Percentiles rank a stretch among this genome's conserved stretches.
These are phyloP conservation scores for Globisporangium emineosum DNA, from an alignment of 352 stramenopile genomes.

Conservation along the genomic window DNA sequence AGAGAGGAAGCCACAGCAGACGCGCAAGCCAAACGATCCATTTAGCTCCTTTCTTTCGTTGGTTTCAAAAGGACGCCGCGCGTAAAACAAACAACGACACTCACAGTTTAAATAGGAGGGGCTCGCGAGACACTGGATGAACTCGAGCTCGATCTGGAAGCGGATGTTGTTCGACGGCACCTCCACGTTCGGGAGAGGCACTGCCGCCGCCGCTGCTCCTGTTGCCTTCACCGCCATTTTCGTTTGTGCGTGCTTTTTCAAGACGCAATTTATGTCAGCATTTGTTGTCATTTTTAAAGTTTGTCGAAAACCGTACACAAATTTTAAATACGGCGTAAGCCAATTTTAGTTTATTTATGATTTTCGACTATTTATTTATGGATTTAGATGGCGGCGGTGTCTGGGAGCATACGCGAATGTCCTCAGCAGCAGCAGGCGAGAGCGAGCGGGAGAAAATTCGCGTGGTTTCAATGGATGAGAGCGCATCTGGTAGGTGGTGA, in stretches of 20 bases:
- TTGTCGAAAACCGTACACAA: not conserved
- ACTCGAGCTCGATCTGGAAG: constrained; percentile 93
- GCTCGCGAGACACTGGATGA: constrained; percentile 89
- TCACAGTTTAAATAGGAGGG: constrained; percentile 88
- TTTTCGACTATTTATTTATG: too few relatives aligned
- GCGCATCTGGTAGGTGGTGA: not conserved
- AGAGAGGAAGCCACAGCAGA: too few relatives aligned
- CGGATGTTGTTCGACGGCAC: constrained; percentile 86
- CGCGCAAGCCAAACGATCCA: not conserved
- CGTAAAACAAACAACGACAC: constrained; percentile 1
- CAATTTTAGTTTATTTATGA: too few relatives aligned
- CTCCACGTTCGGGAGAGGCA: constrained; percentile 31
- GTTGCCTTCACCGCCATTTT: constrained; percentile 6
- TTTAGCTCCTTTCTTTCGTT: not conserved
- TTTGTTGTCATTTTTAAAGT: too few relatives aligned
- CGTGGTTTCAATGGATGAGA: not conserved
- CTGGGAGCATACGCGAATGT: constrained; percentile 6
- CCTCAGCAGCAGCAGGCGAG: not conserved
- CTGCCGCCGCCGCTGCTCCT: not conserved
- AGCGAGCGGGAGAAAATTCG: not conserved
- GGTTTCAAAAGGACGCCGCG: not conserved
- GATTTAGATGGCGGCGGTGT: not conserved
- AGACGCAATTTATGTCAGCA: not conserved
- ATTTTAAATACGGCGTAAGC: too few relatives aligned
- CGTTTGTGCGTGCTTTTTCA: not conserved